A percentile compares a stretch with the other conserved stretches of the same genome.
Evolutionary conservation across 225 moss, liverwort and hornwort genomes (phyloP).

Genomic region (Polytrichum commune): DNA sequence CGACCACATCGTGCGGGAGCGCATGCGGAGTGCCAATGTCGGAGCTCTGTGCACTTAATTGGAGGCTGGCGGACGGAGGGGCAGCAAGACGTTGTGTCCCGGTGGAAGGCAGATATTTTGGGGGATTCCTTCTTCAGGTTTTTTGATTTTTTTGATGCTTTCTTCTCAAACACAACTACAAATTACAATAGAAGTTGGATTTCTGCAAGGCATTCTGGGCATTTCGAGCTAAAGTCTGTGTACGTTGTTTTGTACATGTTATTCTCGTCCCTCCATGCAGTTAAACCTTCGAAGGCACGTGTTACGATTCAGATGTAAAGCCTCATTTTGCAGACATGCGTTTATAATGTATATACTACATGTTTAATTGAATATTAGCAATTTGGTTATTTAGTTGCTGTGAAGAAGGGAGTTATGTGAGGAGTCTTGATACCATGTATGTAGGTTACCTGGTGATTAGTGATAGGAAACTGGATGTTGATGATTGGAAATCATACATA

Average conservation of each 20-base stretch:
- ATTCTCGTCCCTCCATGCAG: neutral
- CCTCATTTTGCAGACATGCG: too few species aligned
- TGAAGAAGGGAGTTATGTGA: too few species aligned
- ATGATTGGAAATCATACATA: slow-evolving; percentile 4
- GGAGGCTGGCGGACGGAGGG: slow-evolving; percentile 6
- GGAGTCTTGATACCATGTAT: too few species aligned
- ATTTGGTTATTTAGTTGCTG: too few species aligned
- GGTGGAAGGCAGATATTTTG: slow-evolving; percentile 18
- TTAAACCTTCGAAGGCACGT: too few species aligned
- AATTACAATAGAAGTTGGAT: neutral
- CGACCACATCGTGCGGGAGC: slow-evolving; percentile 30
- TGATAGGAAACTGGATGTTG: too few species aligned
- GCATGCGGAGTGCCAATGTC: slow-evolving; percentile 20
- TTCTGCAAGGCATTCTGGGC: neutral
- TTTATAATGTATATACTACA: too few species aligned
- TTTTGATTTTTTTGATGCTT: neutral
- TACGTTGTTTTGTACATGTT: neutral
- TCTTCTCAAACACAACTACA: neutral
- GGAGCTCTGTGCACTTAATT: slow-evolving; percentile 27
- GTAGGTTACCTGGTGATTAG: too few species aligned
- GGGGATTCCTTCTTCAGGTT: slow-evolving; percentile 39
- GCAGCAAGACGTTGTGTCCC: slow-evolving; percentile 18
- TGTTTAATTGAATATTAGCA: too few species aligned
- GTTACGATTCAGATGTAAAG: too few species aligned
- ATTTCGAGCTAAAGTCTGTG: too few species aligned